phyloP scores from a whole-genome alignment of 345 rosid genomes.

The Sisymbrium irio region DNA sequence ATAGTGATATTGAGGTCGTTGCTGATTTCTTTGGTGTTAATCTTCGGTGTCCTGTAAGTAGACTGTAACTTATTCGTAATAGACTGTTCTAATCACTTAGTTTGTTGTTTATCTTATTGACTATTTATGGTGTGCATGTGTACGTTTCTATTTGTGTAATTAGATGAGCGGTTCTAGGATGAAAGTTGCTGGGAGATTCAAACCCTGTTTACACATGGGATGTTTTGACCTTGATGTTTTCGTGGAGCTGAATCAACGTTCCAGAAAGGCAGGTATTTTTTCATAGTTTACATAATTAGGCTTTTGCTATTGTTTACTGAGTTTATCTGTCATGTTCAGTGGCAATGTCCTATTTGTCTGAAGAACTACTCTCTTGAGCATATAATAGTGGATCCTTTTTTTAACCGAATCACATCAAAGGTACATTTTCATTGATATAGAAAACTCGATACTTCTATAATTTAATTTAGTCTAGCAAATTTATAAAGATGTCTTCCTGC shows the following conservation, averaged over 20 bases:
- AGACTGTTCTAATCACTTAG: not conserved
- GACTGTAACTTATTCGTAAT: not conserved
- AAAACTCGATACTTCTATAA: not conserved
- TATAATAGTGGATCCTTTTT: constrained; percentile 80
- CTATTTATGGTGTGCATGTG: not conserved
- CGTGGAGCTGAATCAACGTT: constrained; percentile 93
- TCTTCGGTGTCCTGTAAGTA: constrained; percentile 96
- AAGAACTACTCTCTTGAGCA: constrained; percentile 85
- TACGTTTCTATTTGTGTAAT: constrained; percentile 1
- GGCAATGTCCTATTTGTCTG: constrained; percentile 96
- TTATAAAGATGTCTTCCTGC: not conserved
- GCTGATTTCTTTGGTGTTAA: constrained; percentile 80
- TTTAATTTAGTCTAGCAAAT: not conserved
- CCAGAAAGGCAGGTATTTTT: constrained; percentile 78
- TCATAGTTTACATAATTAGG: not conserved
- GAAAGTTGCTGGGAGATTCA: constrained; percentile 95
- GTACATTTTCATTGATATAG: constrained; percentile 34
- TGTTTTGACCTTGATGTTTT: constrained; percentile 96
- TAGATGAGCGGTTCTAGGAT: constrained; percentile 98
- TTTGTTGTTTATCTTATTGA: not conserved
- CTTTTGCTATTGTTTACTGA: constrained; percentile 10
- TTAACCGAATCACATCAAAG: constrained; percentile 84
- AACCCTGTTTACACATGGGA: constrained; percentile 92
- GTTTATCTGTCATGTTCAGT: constrained; percentile 46
- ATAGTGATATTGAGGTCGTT: constrained; percentile 95